Conservation (phyloP, 1,139 yeast genomes). For the Taphrina betulina region DNA sequence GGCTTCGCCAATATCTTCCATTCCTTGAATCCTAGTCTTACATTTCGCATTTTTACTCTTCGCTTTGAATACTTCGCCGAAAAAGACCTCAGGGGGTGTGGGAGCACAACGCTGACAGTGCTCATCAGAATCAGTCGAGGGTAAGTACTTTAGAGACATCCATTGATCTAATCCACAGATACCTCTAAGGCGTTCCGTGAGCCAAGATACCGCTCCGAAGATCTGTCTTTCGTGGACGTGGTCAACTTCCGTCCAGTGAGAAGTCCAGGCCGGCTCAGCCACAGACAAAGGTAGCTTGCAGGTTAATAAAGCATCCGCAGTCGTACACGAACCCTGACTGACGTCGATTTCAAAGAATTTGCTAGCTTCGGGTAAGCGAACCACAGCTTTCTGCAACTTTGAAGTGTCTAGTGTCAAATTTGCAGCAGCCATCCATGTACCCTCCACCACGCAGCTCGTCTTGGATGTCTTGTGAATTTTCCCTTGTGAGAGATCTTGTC, state of each 20-base stretch:
- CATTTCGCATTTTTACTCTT: background rate
- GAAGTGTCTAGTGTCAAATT: background rate
- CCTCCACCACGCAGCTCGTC: background rate
- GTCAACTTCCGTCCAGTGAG: conserved; percentile 19
- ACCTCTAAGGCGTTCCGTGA: conserved; percentile 33
- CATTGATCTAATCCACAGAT: conserved; percentile 11
- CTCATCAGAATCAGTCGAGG: background rate
- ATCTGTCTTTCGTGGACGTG: conserved; percentile 29
- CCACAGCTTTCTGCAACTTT: background rate
- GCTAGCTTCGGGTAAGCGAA: background rate
- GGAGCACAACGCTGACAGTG: conserved; percentile 33
- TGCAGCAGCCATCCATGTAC: background rate
- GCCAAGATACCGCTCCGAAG: conserved; percentile 31
- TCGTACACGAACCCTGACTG: background rate
- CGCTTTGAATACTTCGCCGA: conserved; percentile 2
- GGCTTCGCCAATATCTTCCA: conserved; percentile 32
- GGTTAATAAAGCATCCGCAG: background rate
- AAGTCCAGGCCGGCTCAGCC: conserved; percentile 5
- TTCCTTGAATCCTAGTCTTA: conserved; percentile 3
- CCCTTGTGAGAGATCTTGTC: background rate
- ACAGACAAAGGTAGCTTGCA: background rate
- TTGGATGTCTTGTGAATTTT: conserved; percentile 1
- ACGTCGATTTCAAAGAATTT: background rate
- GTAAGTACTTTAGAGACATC: conserved; percentile 13
- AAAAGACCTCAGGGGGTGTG: conserved; percentile 16